Conservation (phyloP, 2,329 filamentous ascomycete species). For the Colletotrichum aenigma region DNA sequence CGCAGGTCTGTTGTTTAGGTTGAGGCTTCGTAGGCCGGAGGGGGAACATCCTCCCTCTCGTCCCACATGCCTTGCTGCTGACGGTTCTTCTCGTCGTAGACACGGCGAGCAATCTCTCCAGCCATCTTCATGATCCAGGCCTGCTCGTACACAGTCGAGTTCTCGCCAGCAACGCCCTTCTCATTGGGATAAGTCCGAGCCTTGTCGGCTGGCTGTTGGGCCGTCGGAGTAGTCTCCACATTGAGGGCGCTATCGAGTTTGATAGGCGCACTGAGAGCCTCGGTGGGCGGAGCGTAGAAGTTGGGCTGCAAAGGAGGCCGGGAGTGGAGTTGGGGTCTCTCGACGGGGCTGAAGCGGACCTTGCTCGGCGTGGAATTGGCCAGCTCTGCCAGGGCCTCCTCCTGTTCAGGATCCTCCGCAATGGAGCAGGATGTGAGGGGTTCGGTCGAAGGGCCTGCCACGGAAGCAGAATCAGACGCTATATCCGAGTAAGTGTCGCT, state of each 20-base stretch:
- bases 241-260: background rate
- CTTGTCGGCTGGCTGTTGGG: constrained; percentile 25
- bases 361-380: constrained; percentile 33
- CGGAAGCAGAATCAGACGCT: constrained; percentile 57
- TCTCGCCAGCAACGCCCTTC: constrained; percentile 46
- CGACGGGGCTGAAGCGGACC: constrained; percentile 43
- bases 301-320: constrained; percentile 38
- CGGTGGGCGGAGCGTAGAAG: constrained; percentile 30
- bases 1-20: constrained; percentile 33
- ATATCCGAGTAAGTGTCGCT: constrained; percentile 49
- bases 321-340: constrained; percentile 28
- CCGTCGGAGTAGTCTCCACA: constrained; percentile 21
- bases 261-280: constrained; percentile 15
- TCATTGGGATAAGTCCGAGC: constrained; percentile 27
- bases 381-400: constrained; percentile 30
- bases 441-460: constrained; percentile 66
- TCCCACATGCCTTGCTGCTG: constrained; percentile 55
- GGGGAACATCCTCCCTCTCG: constrained; percentile 61
- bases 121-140: constrained; percentile 95
- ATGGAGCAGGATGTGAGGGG: constrained; percentile 60
- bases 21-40: constrained; percentile 64
- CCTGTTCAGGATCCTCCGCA: constrained; percentile 63
- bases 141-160: constrained; percentile 68
- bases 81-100: constrained; percentile 82
- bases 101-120: constrained; percentile 84